phyloP scores from a whole-genome alignment of 495 filamentous ascomycete species.

The Penicillium ucsense region DNA sequence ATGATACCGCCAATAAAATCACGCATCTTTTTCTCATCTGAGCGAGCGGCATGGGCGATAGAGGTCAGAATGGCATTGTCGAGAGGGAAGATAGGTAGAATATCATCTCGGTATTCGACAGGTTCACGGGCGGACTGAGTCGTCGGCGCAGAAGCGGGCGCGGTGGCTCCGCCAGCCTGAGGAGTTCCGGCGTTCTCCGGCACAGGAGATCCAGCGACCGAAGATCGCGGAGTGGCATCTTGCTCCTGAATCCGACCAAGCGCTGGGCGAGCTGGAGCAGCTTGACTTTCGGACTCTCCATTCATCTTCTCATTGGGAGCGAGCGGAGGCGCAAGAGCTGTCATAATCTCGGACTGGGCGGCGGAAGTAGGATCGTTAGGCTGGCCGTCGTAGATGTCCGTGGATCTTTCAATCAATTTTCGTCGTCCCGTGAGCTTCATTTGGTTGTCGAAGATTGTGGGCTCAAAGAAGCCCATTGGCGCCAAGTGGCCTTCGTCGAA shows the following conservation, averaged over 20 bases:
- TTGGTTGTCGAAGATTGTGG: slow-evolving; percentile 71
- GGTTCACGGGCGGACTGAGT: slow-evolving; percentile 26
- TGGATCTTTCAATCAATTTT: slow-evolving; percentile 70
- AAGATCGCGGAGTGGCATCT: slow-evolving; percentile 69
- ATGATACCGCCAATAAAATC: slow-evolving; percentile 93
- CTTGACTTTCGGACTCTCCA: slow-evolving; percentile 23
- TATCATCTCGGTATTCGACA: slow-evolving; percentile 64
- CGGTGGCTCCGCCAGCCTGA: slow-evolving; percentile 41
- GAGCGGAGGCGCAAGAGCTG: slow-evolving; percentile 51
- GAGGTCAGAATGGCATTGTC: slow-evolving; percentile 82
- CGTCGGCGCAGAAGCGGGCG: slow-evolving; percentile 19
- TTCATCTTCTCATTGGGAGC: slow-evolving; percentile 29
- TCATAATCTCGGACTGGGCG: slow-evolving; percentile 72
- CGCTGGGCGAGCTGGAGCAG: slow-evolving; percentile 34
- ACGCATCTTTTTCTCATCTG: slow-evolving; percentile 83
- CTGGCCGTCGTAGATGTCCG: slow-evolving; percentile 84
- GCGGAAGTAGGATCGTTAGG: slow-evolving; percentile 82
- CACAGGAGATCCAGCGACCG: slow-evolving; percentile 74
- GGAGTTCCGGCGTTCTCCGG: slow-evolving; percentile 65
- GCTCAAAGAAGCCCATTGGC: slow-evolving; percentile 83
- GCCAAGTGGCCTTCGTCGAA: slow-evolving; percentile 91
- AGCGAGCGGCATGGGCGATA: slow-evolving; percentile 76
- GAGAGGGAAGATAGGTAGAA: slow-evolving; percentile 71
- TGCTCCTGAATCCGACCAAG: slow-evolving; percentile 41
- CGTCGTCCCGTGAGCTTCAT: slow-evolving; percentile 69